Conservation (phyloP, 2,329 filamentous ascomycete genomes). For the Didymella lethalis region DNA sequence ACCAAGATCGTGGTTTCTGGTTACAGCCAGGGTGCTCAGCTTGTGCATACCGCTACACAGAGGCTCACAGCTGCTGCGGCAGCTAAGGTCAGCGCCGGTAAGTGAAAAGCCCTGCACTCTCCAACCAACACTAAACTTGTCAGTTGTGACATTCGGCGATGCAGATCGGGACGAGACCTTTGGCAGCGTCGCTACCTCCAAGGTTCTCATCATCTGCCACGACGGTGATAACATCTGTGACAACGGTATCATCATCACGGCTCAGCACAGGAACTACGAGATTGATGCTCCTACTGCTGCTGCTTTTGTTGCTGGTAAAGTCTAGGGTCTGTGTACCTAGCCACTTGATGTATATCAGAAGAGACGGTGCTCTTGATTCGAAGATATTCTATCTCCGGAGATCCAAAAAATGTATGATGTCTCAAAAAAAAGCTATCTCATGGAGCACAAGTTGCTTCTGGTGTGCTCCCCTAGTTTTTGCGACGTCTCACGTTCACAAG, state of each 20-base stretch:
- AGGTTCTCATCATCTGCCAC: constrained; percentile 49
- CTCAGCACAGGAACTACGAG: constrained; percentile 38
- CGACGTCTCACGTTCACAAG: too few species aligned
- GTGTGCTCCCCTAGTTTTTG: too few species aligned
- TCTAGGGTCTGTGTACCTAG: not conserved
- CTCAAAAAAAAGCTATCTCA: too few species aligned
- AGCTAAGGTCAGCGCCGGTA: constrained; percentile 35
- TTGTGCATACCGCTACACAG: constrained; percentile 57
- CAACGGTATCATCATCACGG: constrained; percentile 35
- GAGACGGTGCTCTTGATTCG: too few species aligned
- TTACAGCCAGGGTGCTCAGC: constrained; percentile 51
- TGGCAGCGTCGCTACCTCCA: constrained; percentile 38
- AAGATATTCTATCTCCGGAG: too few species aligned
- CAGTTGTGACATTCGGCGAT: constrained; percentile 51
- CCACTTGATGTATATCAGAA: too few species aligned
- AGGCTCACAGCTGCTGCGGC: constrained; percentile 34
- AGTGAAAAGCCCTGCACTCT: constrained; percentile 2
- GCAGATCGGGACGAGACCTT: constrained; percentile 45
- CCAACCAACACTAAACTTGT: not conserved
- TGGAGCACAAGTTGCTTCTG: too few species aligned
- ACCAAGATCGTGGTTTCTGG: constrained; percentile 44
- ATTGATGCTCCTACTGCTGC: constrained; percentile 36
- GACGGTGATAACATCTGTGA: constrained; percentile 47
- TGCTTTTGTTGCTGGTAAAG: constrained; percentile 30
- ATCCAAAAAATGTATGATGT: too few species aligned